phyloP scores from a whole-genome alignment of 2,329 filamentous ascomycete species.

The Grosmannia huntii region DNA sequence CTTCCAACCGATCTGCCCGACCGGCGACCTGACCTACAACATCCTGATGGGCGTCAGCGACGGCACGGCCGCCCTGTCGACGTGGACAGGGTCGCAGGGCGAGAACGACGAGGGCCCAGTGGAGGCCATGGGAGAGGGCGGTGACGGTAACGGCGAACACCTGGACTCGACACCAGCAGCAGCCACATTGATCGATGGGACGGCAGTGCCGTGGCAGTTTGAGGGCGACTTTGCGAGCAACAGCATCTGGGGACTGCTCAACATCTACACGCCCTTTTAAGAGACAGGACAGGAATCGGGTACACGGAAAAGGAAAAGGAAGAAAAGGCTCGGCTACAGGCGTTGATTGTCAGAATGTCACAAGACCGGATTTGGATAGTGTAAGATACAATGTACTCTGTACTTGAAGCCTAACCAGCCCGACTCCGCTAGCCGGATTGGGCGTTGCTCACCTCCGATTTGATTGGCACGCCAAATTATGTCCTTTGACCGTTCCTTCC shows the following conservation, averaged over 20 bases:
- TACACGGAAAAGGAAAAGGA: not conserved
- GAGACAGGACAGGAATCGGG: not conserved
- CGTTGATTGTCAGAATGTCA: too few species aligned
- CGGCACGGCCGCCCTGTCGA: constrained; percentile 9
- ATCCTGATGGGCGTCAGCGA: constrained; percentile 32
- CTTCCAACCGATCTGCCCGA: constrained; percentile 43
- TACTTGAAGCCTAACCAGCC: too few species aligned
- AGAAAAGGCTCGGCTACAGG: not conserved
- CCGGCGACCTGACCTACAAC: constrained; percentile 44
- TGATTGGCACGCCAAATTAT: too few species aligned
- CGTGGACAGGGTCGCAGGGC: not conserved
- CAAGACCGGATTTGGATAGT: not conserved
- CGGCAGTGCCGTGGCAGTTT: constrained; percentile 31
- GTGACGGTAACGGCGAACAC: not conserved
- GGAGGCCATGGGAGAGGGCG: not conserved
- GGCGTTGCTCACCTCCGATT: too few species aligned
- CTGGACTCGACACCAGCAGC: not conserved
- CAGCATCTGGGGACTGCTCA: constrained; percentile 43
- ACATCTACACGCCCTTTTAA: constrained; percentile 27
- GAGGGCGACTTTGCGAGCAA: constrained; percentile 41
- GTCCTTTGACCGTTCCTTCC: too few species aligned
- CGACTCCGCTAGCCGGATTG: too few species aligned
- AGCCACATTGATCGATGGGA: constrained; percentile 5
- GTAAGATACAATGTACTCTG: too few species aligned
- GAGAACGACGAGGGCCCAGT: not conserved